Percentiles rank a stretch among this genome's conserved stretches.
Conservation (phyloP, 2,329 filamentous ascomycete species). For the Verticillium longisporum region DNA sequence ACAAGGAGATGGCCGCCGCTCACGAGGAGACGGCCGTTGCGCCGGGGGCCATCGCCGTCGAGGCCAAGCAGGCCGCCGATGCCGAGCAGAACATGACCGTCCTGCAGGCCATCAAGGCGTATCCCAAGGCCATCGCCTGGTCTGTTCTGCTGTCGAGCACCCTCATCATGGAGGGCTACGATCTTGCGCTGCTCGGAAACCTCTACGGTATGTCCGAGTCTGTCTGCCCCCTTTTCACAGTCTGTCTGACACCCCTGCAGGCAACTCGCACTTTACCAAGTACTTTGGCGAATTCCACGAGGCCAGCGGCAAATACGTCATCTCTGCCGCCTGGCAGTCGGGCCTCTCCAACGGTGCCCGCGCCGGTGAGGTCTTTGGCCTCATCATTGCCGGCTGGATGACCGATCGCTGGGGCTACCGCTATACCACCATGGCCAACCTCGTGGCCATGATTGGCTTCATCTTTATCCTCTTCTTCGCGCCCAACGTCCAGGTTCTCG, state of each 20-base stretch:
- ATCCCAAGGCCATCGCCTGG: slow-evolving; percentile 41
- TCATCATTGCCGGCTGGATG: slow-evolving; percentile 44
- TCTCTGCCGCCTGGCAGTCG: slow-evolving; percentile 51
- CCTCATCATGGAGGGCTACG: slow-evolving; percentile 45
- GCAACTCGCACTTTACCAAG: slow-evolving; percentile 27
- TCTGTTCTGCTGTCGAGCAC: slow-evolving; percentile 37
- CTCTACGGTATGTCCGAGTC: slow-evolving; percentile 25
- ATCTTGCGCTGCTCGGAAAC: slow-evolving; percentile 40
- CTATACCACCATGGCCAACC: slow-evolving; percentile 39
- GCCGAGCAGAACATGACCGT: slow-evolving; percentile 34
- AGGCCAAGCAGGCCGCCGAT: slow-evolving; percentile 32
- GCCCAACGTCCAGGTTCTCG: slow-evolving; percentile 34
- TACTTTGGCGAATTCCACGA: slow-evolving; percentile 34
- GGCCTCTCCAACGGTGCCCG: slow-evolving; percentile 46
- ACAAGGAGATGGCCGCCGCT: background rate
- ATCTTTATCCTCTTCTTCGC: slow-evolving; percentile 50
- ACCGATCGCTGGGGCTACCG: slow-evolving; percentile 45
- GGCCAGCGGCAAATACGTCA: slow-evolving; percentile 30
- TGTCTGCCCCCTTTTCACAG: background rate
- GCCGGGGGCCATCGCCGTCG: slow-evolving; percentile 19
- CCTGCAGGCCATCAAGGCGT: slow-evolving; percentile 29
- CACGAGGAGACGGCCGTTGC: slow-evolving; percentile 1
- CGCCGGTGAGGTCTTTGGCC: slow-evolving; percentile 48
- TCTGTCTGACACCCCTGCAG: background rate
- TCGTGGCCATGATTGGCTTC: slow-evolving; percentile 39